Conservation (phyloP, 2,329 filamentous ascomycete species). For the Dothideomycetes sp. region DNA sequence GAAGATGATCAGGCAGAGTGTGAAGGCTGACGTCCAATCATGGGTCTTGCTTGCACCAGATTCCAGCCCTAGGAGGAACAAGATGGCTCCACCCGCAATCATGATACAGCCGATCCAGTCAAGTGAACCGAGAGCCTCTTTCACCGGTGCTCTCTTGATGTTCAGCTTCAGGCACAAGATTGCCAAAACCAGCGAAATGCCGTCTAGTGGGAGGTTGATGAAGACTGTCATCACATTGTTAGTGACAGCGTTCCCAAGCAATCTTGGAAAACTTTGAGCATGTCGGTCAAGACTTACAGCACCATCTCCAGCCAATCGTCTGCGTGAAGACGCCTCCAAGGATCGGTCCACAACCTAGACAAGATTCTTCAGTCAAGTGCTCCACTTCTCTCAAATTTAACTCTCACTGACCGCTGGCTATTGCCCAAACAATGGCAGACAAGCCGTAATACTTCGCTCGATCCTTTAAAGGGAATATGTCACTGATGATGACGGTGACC, state of each 20-base stretch:
- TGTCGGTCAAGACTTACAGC: conserved; percentile 8
- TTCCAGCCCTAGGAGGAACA: conserved; percentile 45
- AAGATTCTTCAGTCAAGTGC: too few species aligned
- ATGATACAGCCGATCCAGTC: conserved; percentile 48
- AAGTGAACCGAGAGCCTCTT: conserved; percentile 40
- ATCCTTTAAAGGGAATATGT: conserved; percentile 41
- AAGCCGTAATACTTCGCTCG: conserved; percentile 36
- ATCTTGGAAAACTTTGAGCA: too few species aligned
- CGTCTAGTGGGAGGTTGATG: conserved; percentile 46
- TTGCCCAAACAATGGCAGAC: conserved; percentile 31
- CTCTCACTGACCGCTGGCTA: conserved; percentile 36
- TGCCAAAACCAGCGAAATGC: conserved; percentile 40
- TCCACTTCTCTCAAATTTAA: too few species aligned
- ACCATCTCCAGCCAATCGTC: conserved; percentile 11
- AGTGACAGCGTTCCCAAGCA: conserved; percentile 32
- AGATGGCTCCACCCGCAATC: conserved; percentile 41
- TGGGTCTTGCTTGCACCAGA: conserved; percentile 40
- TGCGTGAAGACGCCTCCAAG: conserved; percentile 36
- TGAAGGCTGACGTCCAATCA: conserved; percentile 30
- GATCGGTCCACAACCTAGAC: conserved; percentile 33
- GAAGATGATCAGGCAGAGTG: conserved; percentile 28
- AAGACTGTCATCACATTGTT: conserved; percentile 44
- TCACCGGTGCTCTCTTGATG: conserved; percentile 43
- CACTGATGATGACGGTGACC: conserved; percentile 41
- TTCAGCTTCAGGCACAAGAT: conserved; percentile 47